phyloP scores from a whole-genome alignment of 108 stramenopile species.

The Cyclotella choctawhatcheeana region DNA sequence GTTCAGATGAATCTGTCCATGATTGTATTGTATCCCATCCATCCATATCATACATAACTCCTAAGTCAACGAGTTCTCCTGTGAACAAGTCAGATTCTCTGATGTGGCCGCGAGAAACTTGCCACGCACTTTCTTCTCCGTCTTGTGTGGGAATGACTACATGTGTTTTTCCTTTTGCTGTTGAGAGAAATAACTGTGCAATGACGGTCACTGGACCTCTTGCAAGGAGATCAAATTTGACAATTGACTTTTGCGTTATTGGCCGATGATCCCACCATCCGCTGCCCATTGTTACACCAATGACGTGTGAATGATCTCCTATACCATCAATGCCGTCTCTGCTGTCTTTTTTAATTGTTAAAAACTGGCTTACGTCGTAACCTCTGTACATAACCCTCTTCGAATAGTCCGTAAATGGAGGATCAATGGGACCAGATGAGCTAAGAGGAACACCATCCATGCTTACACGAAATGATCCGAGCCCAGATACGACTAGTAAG shows the following conservation, averaged over 20 bases:
- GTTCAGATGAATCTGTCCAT: conserved; percentile 7
- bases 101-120: conserved; percentile 35
- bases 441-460: conserved; percentile 48
- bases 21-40: conserved; percentile 33
- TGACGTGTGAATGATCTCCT: conserved; percentile 3
- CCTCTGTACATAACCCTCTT: conserved; percentile 46
- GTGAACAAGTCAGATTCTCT: conserved; percentile 43
- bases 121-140: conserved; percentile 17
- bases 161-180: neutral
- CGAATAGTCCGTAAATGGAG: conserved; percentile 46
- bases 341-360: neutral
- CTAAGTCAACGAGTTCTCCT: conserved; percentile 41
- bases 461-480: conserved; percentile 42
- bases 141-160: conserved; percentile 5
- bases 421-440: conserved; percentile 40
- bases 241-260: conserved; percentile 20
- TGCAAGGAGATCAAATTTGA: conserved; percentile 17
- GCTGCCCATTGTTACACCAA: conserved; percentile 40
- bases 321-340: conserved; percentile 1
- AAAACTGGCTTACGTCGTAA: conserved; percentile 39
- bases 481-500: conserved; percentile 39
- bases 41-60: conserved; percentile 7
- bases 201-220: conserved; percentile 29
- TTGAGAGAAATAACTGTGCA: conserved; percentile 23
- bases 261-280: conserved; percentile 54